Evolutionary conservation across 108 stramenopile species (phyloP).

Genomic region (Schizochytrium sp.): DNA sequence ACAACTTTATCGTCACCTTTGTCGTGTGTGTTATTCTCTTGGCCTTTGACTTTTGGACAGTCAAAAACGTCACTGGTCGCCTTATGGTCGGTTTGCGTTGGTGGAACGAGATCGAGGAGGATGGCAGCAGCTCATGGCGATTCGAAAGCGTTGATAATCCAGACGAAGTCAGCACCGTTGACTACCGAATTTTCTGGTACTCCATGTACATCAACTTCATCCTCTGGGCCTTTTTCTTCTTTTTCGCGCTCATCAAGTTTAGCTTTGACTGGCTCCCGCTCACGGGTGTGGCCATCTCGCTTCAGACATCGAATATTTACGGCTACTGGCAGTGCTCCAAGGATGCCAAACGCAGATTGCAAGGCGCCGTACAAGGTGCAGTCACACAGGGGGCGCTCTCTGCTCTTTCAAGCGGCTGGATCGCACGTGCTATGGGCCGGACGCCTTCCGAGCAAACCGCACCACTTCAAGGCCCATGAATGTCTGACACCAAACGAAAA

Average conservation of each 20-base stretch:
- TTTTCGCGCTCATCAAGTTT: constrained; percentile 34
- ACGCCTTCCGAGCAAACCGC: not conserved
- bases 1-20: constrained; percentile 38
- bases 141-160: constrained; percentile 33
- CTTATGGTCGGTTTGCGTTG: constrained; percentile 51
- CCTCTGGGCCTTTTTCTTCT: constrained; percentile 39
- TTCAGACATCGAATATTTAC: constrained; percentile 46
- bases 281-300: constrained; percentile 36
- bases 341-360: not conserved
- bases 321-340: constrained; percentile 50
- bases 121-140: constrained; percentile 49
- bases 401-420: not conserved
- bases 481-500: not conserved
- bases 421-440: not conserved
- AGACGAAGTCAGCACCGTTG: constrained; percentile 17
- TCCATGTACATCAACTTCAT: constrained; percentile 45
- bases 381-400: not conserved
- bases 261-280: constrained; percentile 50
- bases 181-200: constrained; percentile 52
- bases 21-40: constrained; percentile 47
- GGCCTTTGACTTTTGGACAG: constrained; percentile 60
- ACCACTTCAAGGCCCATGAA: not conserved
- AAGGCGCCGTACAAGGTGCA: not conserved
- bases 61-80: constrained; percentile 51
- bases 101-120: constrained; percentile 51